phyloP scores from a whole-genome alignment of 2,329 filamentous ascomycete species.

The Xylariomycetidae sp. region DNA sequence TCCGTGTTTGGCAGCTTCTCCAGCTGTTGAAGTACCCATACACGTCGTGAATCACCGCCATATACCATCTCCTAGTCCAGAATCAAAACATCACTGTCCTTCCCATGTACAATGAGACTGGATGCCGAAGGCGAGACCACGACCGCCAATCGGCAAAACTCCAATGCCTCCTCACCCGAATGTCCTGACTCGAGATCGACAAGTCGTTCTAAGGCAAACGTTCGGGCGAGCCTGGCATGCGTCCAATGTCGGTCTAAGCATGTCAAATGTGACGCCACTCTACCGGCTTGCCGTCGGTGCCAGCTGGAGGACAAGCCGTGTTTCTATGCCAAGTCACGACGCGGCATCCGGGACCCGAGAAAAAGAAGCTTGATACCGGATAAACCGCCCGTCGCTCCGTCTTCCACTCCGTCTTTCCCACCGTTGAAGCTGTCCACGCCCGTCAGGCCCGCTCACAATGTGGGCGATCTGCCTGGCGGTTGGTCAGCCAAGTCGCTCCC shows the following conservation, averaged over 20 bases:
- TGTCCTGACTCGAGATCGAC: conserved; percentile 17
- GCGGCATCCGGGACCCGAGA: conserved; percentile 35
- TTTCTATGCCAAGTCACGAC: conserved; percentile 42
- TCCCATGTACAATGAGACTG: too few species aligned
- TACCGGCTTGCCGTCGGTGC: conserved; percentile 39
- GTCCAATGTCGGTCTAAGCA: conserved; percentile 49
- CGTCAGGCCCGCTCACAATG: conserved; percentile 11
- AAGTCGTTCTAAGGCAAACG: conserved; percentile 27
- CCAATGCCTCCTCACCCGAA: conserved; percentile 18
- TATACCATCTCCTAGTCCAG: too few species aligned
- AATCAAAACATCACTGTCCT: too few species aligned
- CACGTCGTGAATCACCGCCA: too few species aligned
- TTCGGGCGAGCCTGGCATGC: conserved; percentile 37
- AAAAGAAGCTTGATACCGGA: conserved; percentile 28
- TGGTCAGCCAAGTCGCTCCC: conserved; percentile 15
- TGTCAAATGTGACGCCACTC: conserved; percentile 42
- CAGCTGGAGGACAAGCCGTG: conserved; percentile 37
- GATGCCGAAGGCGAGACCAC: too few species aligned
- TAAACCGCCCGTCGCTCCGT: conserved; percentile 17
- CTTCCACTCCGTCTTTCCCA: conserved; percentile 12
- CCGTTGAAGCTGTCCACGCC: conserved; percentile 16
- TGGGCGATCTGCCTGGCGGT: conserved; percentile 17
- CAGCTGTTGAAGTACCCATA: too few species aligned
- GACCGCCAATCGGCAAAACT: conserved; percentile 14
- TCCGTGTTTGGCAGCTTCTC: too few species aligned